Percentiles rank a stretch among this genome's conserved stretches.
phyloP scores from a whole-genome alignment of 2,329 filamentous ascomycete genomes.

The Aureobasidium namibiae region DNA sequence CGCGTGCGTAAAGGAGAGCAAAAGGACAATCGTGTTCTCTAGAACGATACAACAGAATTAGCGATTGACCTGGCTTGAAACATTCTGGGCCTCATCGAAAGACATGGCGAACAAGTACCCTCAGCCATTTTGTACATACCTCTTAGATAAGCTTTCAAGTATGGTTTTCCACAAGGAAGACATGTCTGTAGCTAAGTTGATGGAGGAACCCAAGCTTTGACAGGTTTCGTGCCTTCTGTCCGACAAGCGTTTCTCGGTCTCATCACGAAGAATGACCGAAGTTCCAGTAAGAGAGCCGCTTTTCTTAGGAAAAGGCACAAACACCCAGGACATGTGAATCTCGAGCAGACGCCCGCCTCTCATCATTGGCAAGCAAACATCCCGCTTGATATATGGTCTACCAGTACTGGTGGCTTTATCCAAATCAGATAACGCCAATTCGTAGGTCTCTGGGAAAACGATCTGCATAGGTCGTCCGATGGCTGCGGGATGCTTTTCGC shows the following conservation, averaged over 20 bases:
- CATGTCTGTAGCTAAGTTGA: constrained; percentile 2
- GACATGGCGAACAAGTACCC: too few species aligned
- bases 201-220: neutral
- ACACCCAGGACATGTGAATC: constrained; percentile 12
- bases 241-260: constrained; percentile 3
- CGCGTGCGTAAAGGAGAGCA: constrained; percentile 14
- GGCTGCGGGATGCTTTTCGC: constrained; percentile 12
- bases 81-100: too few species aligned
- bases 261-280: constrained; percentile 12
- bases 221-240: constrained; percentile 5
- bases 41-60: neutral
- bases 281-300: constrained; percentile 6
- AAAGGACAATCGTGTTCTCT: constrained; percentile 15
- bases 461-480: neutral
- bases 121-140: neutral
- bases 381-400: neutral
- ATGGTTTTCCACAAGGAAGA: constrained; percentile 12
- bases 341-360: constrained; percentile 9
- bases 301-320: constrained; percentile 5
- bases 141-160: constrained; percentile 1
- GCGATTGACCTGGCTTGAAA: neutral
- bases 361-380: neutral
- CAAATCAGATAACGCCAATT: neutral
- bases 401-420: neutral
- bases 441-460: neutral